Base-by-base conservation (phyloP, 306 rosid species). In the Luffa acutangula region DNA sequence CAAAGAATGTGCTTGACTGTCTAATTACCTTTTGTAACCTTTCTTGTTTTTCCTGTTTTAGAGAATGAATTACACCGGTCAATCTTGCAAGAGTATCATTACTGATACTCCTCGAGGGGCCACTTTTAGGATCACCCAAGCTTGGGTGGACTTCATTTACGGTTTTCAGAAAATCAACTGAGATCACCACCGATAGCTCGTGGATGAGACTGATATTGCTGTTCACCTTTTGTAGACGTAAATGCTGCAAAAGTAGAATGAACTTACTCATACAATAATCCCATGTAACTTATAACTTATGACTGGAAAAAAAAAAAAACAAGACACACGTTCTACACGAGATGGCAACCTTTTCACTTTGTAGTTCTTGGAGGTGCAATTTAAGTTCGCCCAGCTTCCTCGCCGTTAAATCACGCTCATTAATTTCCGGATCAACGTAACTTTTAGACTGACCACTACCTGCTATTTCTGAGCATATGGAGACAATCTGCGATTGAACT, bases 51-150 rank as follows among this genome's bases (percentile, higher is more conserved):
- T 89, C 91, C 78, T 87, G 90, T 88, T 85, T 89, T 46, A 94
- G 85, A 18, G 90, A 87, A 83, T 83, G 87, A 72, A 90, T 87
- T 63, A 83, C 83, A 71, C 88, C 93, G 1, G 91, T 87, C 85
- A 92, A 87, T 86, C 88, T 80, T 33, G 98, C 97, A 82, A 92
- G 93, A 67, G 97, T 91, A 60, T 89, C 93, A 12, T 94, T 94
- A 85, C 95, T 91, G 79, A 94, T 87, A 88, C 93, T 89, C 86
- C 84, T 88, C 21, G 34, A 82, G 20, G 80, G 83, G 73, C 85
- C 76, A 59, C 83, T 66, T 5, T 85, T 83, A 42, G 90, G 82
- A 85, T 86, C 86, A 11, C 80, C 81, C 87, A 94, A 81, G 88
- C 92, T 94, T n/a, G 92, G 92, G 84, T 94, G 96, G 58, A 92